Conservation (phyloP, 2,329 filamentous ascomycete species). For the Lasiodiplodia sp. region DNA sequence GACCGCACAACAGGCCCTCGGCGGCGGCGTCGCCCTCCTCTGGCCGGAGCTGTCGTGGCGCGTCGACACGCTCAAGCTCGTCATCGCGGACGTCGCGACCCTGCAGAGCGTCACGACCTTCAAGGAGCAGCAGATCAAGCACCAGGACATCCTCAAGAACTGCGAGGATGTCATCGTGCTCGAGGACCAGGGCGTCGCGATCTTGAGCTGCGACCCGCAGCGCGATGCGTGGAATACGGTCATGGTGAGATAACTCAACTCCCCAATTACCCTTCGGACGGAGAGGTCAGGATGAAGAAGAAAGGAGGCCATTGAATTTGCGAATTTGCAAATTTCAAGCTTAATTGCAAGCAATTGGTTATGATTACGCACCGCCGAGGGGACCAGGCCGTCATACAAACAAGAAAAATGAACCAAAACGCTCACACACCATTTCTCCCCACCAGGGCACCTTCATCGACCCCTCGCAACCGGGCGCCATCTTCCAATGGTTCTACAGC, state of each 20-base stretch:
- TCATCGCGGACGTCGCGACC: constrained; percentile 23
- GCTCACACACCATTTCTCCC: background rate
- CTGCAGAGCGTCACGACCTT: constrained; percentile 37
- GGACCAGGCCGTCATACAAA: background rate
- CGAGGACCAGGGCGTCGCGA: constrained; percentile 45
- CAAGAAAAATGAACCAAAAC: background rate
- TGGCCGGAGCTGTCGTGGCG: constrained; percentile 24
- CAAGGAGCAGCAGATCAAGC: constrained; percentile 43
- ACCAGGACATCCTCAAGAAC: constrained; percentile 48
- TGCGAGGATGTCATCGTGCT: constrained; percentile 55
- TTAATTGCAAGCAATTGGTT: background rate
- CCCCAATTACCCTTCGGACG: background rate
- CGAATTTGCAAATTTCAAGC: background rate
- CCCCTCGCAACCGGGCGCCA: constrained; percentile 36
- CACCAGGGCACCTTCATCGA: constrained; percentile 42
- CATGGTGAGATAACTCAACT: constrained; percentile 44
- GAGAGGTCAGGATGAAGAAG: background rate
- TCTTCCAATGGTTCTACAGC: constrained; percentile 52
- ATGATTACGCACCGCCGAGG: background rate
- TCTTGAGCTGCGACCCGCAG: constrained; percentile 53
- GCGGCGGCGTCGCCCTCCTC: constrained; percentile 18
- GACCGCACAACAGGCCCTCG: constrained; percentile 11
- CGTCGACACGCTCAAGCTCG: constrained; percentile 16
- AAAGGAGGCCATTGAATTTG: background rate
- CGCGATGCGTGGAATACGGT: constrained; percentile 56